A percentile compares a stretch with the other conserved stretches of the same genome.
These are phyloP conservation scores for Coemansia sp. DNA, from an alignment of 192 early-diverging fungal species.

Conservation along the genomic window DNA sequence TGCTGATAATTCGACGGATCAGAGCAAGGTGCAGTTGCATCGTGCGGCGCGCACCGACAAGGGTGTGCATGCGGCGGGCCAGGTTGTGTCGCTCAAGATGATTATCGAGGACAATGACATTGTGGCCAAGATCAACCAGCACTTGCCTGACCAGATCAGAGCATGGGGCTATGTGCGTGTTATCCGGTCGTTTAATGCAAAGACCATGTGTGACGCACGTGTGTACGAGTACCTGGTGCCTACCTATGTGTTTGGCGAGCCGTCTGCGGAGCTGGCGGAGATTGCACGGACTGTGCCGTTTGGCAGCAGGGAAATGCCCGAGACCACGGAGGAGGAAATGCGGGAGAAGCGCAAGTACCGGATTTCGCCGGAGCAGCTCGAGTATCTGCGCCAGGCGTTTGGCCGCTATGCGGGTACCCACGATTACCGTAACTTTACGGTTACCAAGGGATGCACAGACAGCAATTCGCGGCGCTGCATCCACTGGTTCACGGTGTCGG, in stretches of 20 bases:
- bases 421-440: conserved; percentile 96
- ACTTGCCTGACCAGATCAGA: conserved; percentile 86
- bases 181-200: conserved; percentile 80
- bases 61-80: conserved; percentile 96
- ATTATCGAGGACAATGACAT: conserved; percentile 70
- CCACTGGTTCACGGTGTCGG: conserved; percentile 70
- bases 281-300: conserved; percentile 28
- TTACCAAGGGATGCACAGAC: conserved; percentile 72
- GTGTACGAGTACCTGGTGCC: conserved; percentile 97
- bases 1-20: conserved; percentile 79
- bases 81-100: conserved; percentile 92
- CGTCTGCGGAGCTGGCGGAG: conserved; percentile 36
- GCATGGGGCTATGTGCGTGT: conserved; percentile 77
- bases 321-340: conserved; percentile 58
- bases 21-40: conserved; percentile 76
- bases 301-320: conserved; percentile 29
- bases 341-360: conserved; percentile 60
- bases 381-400: conserved; percentile 64
- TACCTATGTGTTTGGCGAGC: conserved; percentile 74
- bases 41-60: conserved; percentile 96
- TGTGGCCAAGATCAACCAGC: conserved; percentile 72
- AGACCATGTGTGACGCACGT: conserved; percentile 87
- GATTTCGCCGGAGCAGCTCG: conserved; percentile 58
- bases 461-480: conserved; percentile 79
- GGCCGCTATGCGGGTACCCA: conserved; percentile 76